Conservation (phyloP, 139 green algal species). For the Tetradesmus obliquus region DNA sequence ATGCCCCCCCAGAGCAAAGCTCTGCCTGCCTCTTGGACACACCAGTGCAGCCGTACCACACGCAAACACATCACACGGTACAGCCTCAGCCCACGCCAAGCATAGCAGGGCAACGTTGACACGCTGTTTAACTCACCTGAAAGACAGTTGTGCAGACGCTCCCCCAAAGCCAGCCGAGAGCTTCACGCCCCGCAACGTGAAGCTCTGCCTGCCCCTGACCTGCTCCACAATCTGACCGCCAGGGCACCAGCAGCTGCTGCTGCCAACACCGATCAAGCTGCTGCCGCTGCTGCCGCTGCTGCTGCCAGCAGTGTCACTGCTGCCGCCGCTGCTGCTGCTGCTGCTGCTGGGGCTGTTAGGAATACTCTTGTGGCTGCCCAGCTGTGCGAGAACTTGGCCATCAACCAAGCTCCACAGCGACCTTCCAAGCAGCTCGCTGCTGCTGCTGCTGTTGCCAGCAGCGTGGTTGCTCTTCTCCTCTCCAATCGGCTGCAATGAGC, state of each 20-base stretch:
- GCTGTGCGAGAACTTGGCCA: not conserved
- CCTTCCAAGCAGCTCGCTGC: not conserved
- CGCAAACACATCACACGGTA: not conserved
- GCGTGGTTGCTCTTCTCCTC: not conserved
- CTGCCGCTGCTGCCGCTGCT: not conserved
- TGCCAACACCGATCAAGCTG: not conserved
- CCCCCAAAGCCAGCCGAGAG: not conserved
- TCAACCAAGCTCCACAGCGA: not conserved
- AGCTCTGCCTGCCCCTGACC: constrained; percentile 20
- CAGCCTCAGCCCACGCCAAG: not conserved
- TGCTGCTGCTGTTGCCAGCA: constrained; percentile 19
- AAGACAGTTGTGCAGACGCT: constrained; percentile 14
- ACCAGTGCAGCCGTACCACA: no score
- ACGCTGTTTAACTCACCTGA: no score
- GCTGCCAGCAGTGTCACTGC: not conserved
- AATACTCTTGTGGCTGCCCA: not conserved
- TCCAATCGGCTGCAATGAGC: not conserved
- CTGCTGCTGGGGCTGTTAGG: not conserved
- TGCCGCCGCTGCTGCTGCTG: not conserved
- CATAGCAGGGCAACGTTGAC: no score
- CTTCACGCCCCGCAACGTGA: constrained; percentile 32
- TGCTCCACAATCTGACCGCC: constrained; percentile 12
- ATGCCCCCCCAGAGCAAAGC: constrained; percentile 26
- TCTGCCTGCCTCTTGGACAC: constrained; percentile 21
- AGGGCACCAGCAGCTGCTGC: constrained; percentile 4